Evolutionary conservation across 176 grass and related monocot species (phyloP), one percentile per base, ranked within the genome.

Genomic region (Oropetium thomaeum): DNA sequence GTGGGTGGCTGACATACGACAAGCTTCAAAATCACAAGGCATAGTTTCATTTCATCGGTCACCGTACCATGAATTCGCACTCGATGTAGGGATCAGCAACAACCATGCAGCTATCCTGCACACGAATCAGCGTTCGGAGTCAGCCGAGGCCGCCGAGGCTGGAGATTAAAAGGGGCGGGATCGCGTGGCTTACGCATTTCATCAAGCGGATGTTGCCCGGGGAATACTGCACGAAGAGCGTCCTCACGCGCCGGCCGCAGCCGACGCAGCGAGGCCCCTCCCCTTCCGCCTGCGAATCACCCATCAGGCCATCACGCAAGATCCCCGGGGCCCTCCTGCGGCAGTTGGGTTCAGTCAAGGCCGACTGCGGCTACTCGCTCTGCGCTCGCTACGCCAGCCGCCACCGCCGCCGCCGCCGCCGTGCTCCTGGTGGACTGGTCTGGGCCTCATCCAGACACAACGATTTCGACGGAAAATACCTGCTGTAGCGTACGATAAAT

Each of bases 161-260:
- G 1, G 25, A 51, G 55, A 32, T 14, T 10, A 59, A 17, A 38
- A 48, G 1, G 23, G 37, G 14, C 0, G 19, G 29, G 10, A 10
- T 34, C 7, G 26, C 62, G 54, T 80, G 73, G 73, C 83, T 59
- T 89, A 93, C 94, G 57, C 94, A 93, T 97, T 93, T 97, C 88
- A 93, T 93, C 90, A 97, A 76, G 75, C 90, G 88, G 70, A 93
- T 97, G 88, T 93, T 97, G 86, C 94, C 90, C 34, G 83, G 90
- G 1, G 88, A 93, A 67, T 97, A 97, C 86, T 93, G 94, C 76
- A 97, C 86, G 75, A 87, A 93, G 39, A 97, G 88, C 81, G 68
- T 82, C 54, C 28, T 81, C 58, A 97, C 89, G 4, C 71, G 60
- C 58, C 55, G 41, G 30, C 86, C 88, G 27, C 94, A 97, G 39